phyloP scores from a whole-genome alignment of 257 asterid species.

The Thymus mandschuricus region DNA sequence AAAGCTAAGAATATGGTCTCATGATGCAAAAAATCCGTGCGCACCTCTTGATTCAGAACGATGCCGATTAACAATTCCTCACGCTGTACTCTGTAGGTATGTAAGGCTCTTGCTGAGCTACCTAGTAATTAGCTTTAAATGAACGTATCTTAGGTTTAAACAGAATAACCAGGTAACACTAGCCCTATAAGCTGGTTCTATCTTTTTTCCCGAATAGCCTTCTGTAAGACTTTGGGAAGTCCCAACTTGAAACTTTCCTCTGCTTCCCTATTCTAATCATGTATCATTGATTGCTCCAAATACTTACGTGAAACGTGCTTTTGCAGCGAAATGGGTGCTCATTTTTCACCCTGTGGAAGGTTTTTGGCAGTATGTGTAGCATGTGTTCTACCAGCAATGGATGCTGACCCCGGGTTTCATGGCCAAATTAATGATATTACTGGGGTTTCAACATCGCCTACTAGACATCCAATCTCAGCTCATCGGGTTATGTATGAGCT shows the following conservation, averaged over 20 bases:
- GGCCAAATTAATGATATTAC: slow-evolving; percentile 67
- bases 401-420: slow-evolving; percentile 73
- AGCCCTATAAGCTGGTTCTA: not conserved
- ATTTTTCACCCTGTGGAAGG: slow-evolving; percentile 97
- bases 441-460: slow-evolving; percentile 87
- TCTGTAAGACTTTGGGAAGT: slow-evolving; percentile 3
- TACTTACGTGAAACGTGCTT: slow-evolving; percentile 21
- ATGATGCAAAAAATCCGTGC: slow-evolving; percentile 76
- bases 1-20: slow-evolving; percentile 93
- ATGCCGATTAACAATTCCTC: slow-evolving; percentile 85
- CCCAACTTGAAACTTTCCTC: slow-evolving; percentile 16
- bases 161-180: not conserved
- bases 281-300: slow-evolving; percentile 12
- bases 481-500: slow-evolving; percentile 94
- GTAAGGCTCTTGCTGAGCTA: slow-evolving; percentile 23
- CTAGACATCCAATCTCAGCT: slow-evolving; percentile 94
- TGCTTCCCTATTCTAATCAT: not conserved
- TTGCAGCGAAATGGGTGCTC: slow-evolving; percentile 96
- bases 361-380: slow-evolving; percentile 97
- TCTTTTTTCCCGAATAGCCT: slow-evolving; percentile 11
- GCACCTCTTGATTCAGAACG: slow-evolving; percentile 65
- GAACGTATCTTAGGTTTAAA: slow-evolving; percentile 9
- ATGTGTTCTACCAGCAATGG: slow-evolving; percentile 78
- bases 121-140: slow-evolving; percentile 19
- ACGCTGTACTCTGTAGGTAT: slow-evolving; percentile 97